Evolutionary conservation across 1,139 yeast genomes (phyloP).

Genomic region (Scheffersomyces lignicola): DNA sequence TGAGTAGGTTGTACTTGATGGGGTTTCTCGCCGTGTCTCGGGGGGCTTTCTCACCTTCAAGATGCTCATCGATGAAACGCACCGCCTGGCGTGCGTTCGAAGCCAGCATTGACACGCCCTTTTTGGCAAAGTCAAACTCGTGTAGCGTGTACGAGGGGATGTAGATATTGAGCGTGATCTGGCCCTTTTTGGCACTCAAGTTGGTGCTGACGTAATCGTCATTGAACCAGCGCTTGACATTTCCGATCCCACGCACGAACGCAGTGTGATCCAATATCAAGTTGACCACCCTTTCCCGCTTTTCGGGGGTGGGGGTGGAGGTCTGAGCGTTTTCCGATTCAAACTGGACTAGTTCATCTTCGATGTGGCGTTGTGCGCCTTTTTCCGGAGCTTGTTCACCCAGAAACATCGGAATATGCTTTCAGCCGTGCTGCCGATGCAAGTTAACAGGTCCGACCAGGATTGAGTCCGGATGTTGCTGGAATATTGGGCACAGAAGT

Average conservation of each 20-base stretch:
- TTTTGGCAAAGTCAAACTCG: slow-evolving; percentile 55
- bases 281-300: slow-evolving; percentile 18
- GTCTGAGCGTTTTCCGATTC: not conserved
- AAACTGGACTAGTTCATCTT: slow-evolving; percentile 13
- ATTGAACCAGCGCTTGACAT: slow-evolving; percentile 57
- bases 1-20: slow-evolving; percentile 20
- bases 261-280: slow-evolving; percentile 61
- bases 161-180: slow-evolving; percentile 29
- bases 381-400: too few relatives aligned
- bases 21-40: slow-evolving; percentile 11
- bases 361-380: too few relatives aligned
- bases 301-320: slow-evolving; percentile 2
- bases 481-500: too few relatives aligned
- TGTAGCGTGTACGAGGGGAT: slow-evolving; percentile 58
- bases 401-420: too few relatives aligned
- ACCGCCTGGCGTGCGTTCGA: slow-evolving; percentile 60
- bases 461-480: too few relatives aligned
- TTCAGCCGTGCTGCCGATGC: too few relatives aligned
- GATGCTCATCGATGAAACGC: slow-evolving; percentile 48
- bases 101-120: slow-evolving; percentile 55
- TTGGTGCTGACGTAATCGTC: slow-evolving; percentile 32
- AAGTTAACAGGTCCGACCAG: too few relatives aligned
- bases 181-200: slow-evolving; percentile 15
- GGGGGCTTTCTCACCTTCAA: slow-evolving; percentile 19
- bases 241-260: slow-evolving; percentile 58